Evolutionary conservation across 1,284 basidiomycete genomes (phyloP), one percentile per base, ranked within the genome.

Genomic region (Rugiboletus extremiorientalis): DNA sequence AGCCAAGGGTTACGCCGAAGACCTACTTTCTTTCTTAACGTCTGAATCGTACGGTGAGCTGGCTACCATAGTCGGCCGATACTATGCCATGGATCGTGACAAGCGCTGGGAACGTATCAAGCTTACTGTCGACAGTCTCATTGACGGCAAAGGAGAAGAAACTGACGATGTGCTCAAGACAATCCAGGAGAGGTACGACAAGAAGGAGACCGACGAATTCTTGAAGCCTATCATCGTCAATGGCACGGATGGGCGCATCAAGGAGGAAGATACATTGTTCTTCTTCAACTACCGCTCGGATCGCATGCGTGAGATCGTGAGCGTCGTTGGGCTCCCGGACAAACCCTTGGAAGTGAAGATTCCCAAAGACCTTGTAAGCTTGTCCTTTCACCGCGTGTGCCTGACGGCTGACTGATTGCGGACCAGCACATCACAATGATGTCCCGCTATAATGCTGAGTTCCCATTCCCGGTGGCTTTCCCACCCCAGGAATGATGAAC

Each of bases 221-320:
- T 78, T 96, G 75, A 94, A 94, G 78, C 94, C 94, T 4, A 92
- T 96, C 71, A 91, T 96, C 64, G 84, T 91, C 47, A 88, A 91
- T 54, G 89, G 88, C 1, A 84, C 85, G 22, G 84, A 86, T 45
- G 89, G 90, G 9, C 79, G 92, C 48, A 86, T 96, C 69, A 88
- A 94, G 74, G 85, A 87, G 34, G 75, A 73, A 48, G 93, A 95
- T 72, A 94, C 93, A 0, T 68, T 96, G 12, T 96, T 94, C 83
- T 88, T 91, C 77, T 96, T 95, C 85, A 96, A 96, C 80, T 96
- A 96, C 75, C 89, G 94, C 60, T 94, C 93, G 4, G 94, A 96
- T 74, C 88, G 94, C 59, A 93, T 96, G 89, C 85, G 94, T 47
- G 94, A 96, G 76, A 87, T 96, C 60, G 82, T 77, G 18, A 77